Base-by-base conservation (phyloP, 257 asterid species). In the Phtheirospermum japonicum region DNA sequence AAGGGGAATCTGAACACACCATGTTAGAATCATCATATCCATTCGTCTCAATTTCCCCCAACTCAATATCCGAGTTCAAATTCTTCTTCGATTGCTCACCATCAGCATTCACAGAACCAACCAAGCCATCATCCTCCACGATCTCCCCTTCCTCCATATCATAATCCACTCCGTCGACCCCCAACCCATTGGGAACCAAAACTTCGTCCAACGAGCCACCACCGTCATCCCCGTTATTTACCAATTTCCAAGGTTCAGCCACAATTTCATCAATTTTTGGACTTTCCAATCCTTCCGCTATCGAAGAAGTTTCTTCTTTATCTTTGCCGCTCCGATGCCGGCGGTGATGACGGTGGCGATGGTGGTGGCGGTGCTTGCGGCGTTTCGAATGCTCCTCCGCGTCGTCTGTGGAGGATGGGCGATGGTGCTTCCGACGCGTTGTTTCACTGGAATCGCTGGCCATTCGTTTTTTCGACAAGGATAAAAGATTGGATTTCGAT, bases 91-190 rank as follows among this genome's bases (percentile, higher is more conserved):
- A 61, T 71, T 73, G 71, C 33, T 48, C 77, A 4, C 71, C 57
- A 31, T 61, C 71, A 28, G 63, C 79, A 28, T 62, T 16, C 46
- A 55, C 65, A 14, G 17, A 59, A 67, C 17, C 64, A 50, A 26
- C 71, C 59, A 62, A 59, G 26, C 74, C 83, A 61, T 68, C 88
- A 39, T 85, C 95, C 70, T 88, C 98, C 68, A 92, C 63, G 70
- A 92, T 92, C 77, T 92, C 98, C 11, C 98, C 98, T 83, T 92
- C 98, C 79, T 92, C 98, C 95, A 89, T 85, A 61, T 92, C 96
- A 66, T 86, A 92, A 88, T 84, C 85, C 32, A 83, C 77, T 67
- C 82, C 86, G 10, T 45, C 42, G 11, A 78, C 67, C 16, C 69
- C 76, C 59, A 77, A 57, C 26, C 75, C 84, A 19, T 31, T 66